Conservation (phyloP, 2,329 filamentous ascomycete genomes). For the Phialophora macrospora region DNA sequence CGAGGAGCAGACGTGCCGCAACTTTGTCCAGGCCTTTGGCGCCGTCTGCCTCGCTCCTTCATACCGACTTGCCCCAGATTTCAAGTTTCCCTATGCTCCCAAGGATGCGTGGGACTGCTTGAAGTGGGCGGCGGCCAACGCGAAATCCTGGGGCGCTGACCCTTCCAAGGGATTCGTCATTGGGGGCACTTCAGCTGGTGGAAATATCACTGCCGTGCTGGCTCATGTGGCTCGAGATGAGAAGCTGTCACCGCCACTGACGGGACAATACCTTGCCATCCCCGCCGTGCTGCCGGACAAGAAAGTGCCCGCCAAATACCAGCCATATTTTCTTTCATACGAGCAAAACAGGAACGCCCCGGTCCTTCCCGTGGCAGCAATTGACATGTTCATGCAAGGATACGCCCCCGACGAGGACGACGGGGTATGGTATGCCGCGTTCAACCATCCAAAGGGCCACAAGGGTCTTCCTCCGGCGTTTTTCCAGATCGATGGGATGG, state of each 20-base stretch:
- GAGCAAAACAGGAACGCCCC: constrained; percentile 52
- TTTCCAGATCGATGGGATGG: constrained; percentile 41
- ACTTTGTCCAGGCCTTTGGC: constrained; percentile 37
- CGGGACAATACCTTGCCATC: constrained; percentile 54
- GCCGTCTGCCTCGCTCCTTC: constrained; percentile 32
- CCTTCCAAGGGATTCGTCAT: constrained; percentile 55
- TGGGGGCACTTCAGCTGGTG: constrained; percentile 57
- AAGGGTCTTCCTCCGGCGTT: constrained; percentile 40
- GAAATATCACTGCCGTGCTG: constrained; percentile 43
- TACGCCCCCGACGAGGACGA: constrained; percentile 36
- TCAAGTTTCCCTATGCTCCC: constrained; percentile 37
- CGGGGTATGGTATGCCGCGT: constrained; percentile 28
- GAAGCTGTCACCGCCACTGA: constrained; percentile 49
- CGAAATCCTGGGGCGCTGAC: constrained; percentile 46
- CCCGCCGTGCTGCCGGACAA: constrained; percentile 45
- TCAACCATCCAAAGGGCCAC: constrained; percentile 40
- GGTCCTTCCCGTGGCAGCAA: constrained; percentile 43
- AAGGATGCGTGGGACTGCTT: constrained; percentile 39
- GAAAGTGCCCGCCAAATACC: constrained; percentile 49
- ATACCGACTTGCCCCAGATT: constrained; percentile 38
- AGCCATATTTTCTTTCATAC: constrained; percentile 37
- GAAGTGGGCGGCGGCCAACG: constrained; percentile 45
- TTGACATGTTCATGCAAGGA: constrained; percentile 39
- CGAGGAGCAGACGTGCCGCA: constrained; percentile 37
- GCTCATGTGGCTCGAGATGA: constrained; percentile 46